These are phyloP conservation scores for Ophiosphaerella korrae DNA, from an alignment of 2,329 filamentous ascomycete genomes.

Conservation along the genomic window DNA sequence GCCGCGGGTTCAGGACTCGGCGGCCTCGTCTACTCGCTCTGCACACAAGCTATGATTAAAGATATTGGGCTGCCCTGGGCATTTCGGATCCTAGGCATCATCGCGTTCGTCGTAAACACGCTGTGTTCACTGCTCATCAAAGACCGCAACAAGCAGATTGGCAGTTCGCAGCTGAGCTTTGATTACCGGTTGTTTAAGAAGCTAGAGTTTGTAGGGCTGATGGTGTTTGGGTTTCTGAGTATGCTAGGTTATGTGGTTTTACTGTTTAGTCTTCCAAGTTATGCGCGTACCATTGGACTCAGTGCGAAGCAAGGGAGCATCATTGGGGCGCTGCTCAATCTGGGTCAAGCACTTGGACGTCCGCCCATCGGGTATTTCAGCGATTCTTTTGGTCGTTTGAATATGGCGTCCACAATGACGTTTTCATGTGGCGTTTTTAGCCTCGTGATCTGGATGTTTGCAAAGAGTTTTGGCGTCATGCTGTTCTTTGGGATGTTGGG, in stretches of 20 bases:
- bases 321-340: constrained; percentile 74
- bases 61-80: constrained; percentile 69
- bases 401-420: constrained; percentile 70
- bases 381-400: constrained; percentile 72
- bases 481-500: constrained; percentile 72
- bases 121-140: constrained; percentile 66
- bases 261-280: constrained; percentile 78
- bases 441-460: constrained; percentile 75
- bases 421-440: constrained; percentile 67
- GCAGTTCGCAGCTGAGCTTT: constrained; percentile 66
- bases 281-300: constrained; percentile 71
- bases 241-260: constrained; percentile 77
- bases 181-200: constrained; percentile 66
- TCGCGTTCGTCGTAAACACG: constrained; percentile 68
- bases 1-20: constrained; percentile 75
- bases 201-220: constrained; percentile 66
- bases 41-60: constrained; percentile 70
- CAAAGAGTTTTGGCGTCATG: constrained; percentile 68
- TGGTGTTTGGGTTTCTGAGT: constrained; percentile 72
- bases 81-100: constrained; percentile 67
- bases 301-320: constrained; percentile 70
- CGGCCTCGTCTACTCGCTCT: constrained; percentile 72
- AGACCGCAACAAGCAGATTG: constrained; percentile 74
- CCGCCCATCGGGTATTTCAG: constrained; percentile 75
- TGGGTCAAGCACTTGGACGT: constrained; percentile 69